Evolutionary conservation across 768 basidiomycete genomes (phyloP), one percentile per base, ranked within the genome.

Genomic region (Kwoniella heveanensis): DNA sequence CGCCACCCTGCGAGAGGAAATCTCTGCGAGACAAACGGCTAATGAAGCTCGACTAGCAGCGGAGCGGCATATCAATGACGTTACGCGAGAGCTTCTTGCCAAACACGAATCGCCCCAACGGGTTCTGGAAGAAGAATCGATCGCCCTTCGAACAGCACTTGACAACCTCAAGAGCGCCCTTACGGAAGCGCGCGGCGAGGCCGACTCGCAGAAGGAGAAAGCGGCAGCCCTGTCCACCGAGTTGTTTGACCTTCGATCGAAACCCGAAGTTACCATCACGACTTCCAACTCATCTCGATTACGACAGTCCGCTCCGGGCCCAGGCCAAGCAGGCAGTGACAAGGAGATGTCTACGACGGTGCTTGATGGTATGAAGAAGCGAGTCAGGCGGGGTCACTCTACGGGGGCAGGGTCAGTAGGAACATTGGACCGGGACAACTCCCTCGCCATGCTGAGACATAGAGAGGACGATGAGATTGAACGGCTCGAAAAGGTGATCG

Each of bases 401-500:
- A 44, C 24, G 17, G 50, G 58, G 12, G 37, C 58, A 22, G 48
- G 48, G 17, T 49, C 48, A 10, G 6, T 17, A 9, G 49, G 47
- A 21, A 22, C 36, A 13, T 29, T 60, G 22, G 57, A 49, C 29
- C 25, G 57, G 7, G 58, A 60, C 22, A n/a, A n/a, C 12, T 60
- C 58, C 7, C 29, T 60, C n/a, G 50, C 22, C 19, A 60, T 60
- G 58, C 24, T 60, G 32, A 60, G 29, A 52, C 24, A 30, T 9
- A 60, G 58, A 19, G 54, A 62, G 15, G 53, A 55, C 13, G 76
- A 74, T 24, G 69, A 78, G 55, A 70, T 77, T 29, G 69, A 74
- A 19, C 39, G 68, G 54, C 60, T 78, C 57, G 77, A 79, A 54
- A 77, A 70, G 64, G 72, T 77, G 13, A 68, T 79, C 25, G 71